These are phyloP conservation scores for Schizochytrium sp. DNA, from an alignment of 108 stramenopile species.

Conservation along the genomic window DNA sequence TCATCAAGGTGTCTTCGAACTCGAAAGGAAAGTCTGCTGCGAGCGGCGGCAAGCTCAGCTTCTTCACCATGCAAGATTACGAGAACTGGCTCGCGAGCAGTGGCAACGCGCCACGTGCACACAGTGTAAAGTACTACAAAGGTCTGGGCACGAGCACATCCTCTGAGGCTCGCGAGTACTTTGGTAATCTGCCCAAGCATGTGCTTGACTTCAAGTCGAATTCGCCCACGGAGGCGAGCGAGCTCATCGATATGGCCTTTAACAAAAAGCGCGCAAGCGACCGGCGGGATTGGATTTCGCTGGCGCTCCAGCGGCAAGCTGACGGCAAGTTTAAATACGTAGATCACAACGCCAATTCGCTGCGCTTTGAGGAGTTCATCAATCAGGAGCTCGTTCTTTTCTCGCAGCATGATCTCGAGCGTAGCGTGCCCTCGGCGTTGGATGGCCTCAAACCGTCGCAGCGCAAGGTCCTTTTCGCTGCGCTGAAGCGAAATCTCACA, in stretches of 20 bases:
- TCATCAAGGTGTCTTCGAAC: constrained; percentile 58
- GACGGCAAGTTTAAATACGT: not conserved
- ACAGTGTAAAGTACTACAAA: constrained; percentile 85
- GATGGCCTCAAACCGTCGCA: constrained; percentile 89
- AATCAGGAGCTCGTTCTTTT: constrained; percentile 83
- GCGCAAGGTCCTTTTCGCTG: constrained; percentile 79
- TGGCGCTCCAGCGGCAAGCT: constrained; percentile 49
- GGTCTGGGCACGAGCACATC: constrained; percentile 83
- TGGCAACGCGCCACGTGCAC: constrained; percentile 23
- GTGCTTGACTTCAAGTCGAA: constrained; percentile 62
- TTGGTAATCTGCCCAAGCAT: constrained; percentile 59
- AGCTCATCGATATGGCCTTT: constrained; percentile 71
- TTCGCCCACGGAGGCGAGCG: constrained; percentile 16
- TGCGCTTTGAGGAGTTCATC: constrained; percentile 68
- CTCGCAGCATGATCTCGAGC: constrained; percentile 71
- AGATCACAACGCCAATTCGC: not conserved
- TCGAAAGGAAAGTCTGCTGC: too few species aligned
- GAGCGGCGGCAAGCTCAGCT: constrained; percentile 29
- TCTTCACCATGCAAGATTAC: constrained; percentile 74
- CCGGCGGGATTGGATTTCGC: constrained; percentile 71
- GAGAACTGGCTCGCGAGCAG: constrained; percentile 60
- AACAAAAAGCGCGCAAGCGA: constrained; percentile 65
- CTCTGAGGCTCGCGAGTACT: constrained; percentile 78
- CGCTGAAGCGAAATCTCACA: constrained; percentile 56
- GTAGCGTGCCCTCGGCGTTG: constrained; percentile 66